Evolutionary conservation across 805 yeast species (phyloP), one percentile per base, ranked within the genome.

Genomic region (Candida ortonii): DNA sequence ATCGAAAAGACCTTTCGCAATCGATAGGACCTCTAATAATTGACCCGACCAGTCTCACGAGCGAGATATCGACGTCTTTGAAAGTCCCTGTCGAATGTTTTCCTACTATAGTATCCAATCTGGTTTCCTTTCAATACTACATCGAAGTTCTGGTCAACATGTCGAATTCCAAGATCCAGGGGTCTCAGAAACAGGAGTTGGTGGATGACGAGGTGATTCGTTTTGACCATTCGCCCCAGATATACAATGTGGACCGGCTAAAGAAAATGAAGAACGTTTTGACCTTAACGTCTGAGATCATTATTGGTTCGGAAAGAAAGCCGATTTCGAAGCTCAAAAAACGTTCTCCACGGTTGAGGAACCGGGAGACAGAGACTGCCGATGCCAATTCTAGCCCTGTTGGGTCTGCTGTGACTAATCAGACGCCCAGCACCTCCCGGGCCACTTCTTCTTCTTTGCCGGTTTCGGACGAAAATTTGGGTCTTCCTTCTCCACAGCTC

Each of bases 21-120:
- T 71, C 75, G 22, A 73, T 86, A 1, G 69, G 82, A 1, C 95
- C 96, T 1, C 61, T 88, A 9, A 81, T 77, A 44, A 76, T 86
- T n/a, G 89, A 86, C 53, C 86, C 89, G 1, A 63, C 52, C 10
- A 70, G 82, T 1, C 63, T 77, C 24, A 59, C 68, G 12, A 69
- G 79, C 25, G 79, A 74, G 21, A 67, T 81, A 7, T 74, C 73
- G 20, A 76, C 89, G 0, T 71, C 75, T 25, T 59, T 88, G 14
- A 67, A 79, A 42, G 79, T 88, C 0, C 96, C 97, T 0, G 75
- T 83, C 1, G 96, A 88, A 48, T 79, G 84, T 1, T 86, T 88
- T 53, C 94, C 96, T 1, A 84, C 95, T 0, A 84, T 86, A 10
- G 69, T 75, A 12, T 74, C 84, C 33, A 77, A 76, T 2, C 61